phyloP scores from a whole-genome alignment of 129 eudicot species.

The Flaveria ramosissima region DNA sequence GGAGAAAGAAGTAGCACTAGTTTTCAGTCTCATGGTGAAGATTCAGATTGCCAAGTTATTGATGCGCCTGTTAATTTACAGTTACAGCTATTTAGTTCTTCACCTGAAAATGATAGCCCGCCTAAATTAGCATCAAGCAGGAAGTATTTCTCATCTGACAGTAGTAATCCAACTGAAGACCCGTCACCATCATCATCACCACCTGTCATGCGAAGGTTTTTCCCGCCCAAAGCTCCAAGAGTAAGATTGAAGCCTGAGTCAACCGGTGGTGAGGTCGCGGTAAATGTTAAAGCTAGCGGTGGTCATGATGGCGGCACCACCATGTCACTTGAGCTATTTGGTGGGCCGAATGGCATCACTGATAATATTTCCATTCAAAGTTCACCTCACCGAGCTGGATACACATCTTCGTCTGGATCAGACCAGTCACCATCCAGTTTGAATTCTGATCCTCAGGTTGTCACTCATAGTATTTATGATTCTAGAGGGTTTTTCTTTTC shows the following conservation, averaged over 20 bases:
- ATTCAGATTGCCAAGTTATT: slow-evolving; percentile 57
- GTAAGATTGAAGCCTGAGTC: slow-evolving; percentile 52
- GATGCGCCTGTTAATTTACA: slow-evolving; percentile 52
- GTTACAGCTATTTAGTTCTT: slow-evolving; percentile 72
- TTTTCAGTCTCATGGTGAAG: slow-evolving; percentile 74
- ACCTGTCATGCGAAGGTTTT: slow-evolving; percentile 67
- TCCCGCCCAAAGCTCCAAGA: slow-evolving; percentile 58
- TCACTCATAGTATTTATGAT: not conserved
- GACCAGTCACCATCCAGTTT: slow-evolving; percentile 84
- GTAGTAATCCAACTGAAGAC: slow-evolving; percentile 72
- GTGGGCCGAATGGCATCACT: slow-evolving; percentile 34
- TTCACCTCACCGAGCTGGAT: slow-evolving; percentile 68
- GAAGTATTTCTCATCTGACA: slow-evolving; percentile 77
- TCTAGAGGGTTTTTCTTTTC: not conserved
- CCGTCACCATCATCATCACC: slow-evolving; percentile 80
- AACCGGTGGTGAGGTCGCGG: slow-evolving; percentile 41
- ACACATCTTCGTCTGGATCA: slow-evolving; percentile 81
- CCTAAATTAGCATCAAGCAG: slow-evolving; percentile 50
- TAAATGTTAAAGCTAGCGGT: slow-evolving; percentile 42
- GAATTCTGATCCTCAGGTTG: slow-evolving; percentile 84
- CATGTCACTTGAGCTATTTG: slow-evolving; percentile 78
- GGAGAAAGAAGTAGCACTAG: slow-evolving; percentile 77
- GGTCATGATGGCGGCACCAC: not conserved
- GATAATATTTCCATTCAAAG: slow-evolving; percentile 56
- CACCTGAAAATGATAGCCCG: slow-evolving; percentile 66